A percentile compares a stretch with the other conserved stretches of the same genome.
These are phyloP conservation scores for Circinella minor DNA, from an alignment of 371 early-diverging fungal genomes.

Conservation along the genomic window DNA sequence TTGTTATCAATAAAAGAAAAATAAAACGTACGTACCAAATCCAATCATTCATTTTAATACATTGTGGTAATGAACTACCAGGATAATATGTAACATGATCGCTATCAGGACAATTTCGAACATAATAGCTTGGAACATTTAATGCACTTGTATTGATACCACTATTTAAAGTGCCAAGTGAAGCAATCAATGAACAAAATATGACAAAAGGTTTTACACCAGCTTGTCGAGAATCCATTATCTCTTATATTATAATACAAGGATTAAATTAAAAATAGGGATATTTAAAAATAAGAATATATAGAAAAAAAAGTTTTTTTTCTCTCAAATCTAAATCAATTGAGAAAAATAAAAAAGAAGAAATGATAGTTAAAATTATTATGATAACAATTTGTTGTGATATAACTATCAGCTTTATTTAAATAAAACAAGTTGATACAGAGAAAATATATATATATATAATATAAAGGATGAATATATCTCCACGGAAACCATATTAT, in stretches of 20 bases:
- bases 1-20: too few relatives aligned
- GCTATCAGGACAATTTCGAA: slow-evolving; percentile 41
- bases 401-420: not conserved
- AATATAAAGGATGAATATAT: slow-evolving; percentile 1
- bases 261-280: not conserved
- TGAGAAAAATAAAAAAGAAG: too few relatives aligned
- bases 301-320: not conserved
- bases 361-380: not conserved
- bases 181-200: slow-evolving; percentile 46
- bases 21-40: slow-evolving; percentile 46
- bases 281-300: not conserved
- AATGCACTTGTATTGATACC: slow-evolving; percentile 51
- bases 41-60: slow-evolving; percentile 51
- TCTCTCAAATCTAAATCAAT: too few relatives aligned
- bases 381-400: not conserved
- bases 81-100: slow-evolving; percentile 42
- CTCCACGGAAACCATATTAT: not conserved
- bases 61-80: slow-evolving; percentile 41
- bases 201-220: slow-evolving; percentile 36
- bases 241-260: not conserved
- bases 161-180: slow-evolving; percentile 46
- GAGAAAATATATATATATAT: not conserved
- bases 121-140: slow-evolving; percentile 45
- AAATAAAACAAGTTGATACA: not conserved
- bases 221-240: slow-evolving; percentile 37